Evolutionary conservation across 257 asterid species (phyloP).

Genomic region (Solanum neorickii): DNA sequence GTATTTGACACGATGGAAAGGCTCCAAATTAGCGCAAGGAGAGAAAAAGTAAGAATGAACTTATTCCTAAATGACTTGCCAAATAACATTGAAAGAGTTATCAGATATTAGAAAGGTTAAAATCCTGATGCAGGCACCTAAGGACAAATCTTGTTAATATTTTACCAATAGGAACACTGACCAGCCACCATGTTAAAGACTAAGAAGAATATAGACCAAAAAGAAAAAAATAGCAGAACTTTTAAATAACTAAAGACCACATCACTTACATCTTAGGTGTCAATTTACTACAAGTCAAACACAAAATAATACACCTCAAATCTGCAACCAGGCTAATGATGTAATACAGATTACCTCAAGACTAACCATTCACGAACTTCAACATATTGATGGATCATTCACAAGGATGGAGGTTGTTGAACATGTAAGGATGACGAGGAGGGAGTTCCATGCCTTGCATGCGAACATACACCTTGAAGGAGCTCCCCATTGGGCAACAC

Average conservation of each 20-base stretch:
- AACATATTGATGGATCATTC: too few relatives aligned
- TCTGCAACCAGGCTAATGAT: background rate
- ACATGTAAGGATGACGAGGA: too few relatives aligned
- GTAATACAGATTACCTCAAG: too few relatives aligned
- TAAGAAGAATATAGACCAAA: background rate
- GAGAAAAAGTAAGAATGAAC: background rate
- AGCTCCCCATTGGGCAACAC: too few relatives aligned
- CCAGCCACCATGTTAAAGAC: background rate
- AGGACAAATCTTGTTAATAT: background rate
- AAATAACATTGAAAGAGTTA: background rate
- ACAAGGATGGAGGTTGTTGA: too few relatives aligned
- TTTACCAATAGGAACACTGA: background rate
- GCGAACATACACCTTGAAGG: too few relatives aligned
- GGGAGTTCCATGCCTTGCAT: too few relatives aligned
- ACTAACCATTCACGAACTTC: too few relatives aligned
- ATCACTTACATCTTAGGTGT: background rate
- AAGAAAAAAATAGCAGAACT: background rate
- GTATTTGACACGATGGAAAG: background rate
- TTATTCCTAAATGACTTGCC: background rate
- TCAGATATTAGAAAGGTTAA: background rate
- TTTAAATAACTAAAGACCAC: background rate
- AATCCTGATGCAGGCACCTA: background rate
- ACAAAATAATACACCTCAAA: background rate
- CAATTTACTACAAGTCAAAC: background rate
- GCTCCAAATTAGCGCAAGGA: background rate